Conservation (phyloP, 257 asterid genomes). For the Prunella vulgaris region DNA sequence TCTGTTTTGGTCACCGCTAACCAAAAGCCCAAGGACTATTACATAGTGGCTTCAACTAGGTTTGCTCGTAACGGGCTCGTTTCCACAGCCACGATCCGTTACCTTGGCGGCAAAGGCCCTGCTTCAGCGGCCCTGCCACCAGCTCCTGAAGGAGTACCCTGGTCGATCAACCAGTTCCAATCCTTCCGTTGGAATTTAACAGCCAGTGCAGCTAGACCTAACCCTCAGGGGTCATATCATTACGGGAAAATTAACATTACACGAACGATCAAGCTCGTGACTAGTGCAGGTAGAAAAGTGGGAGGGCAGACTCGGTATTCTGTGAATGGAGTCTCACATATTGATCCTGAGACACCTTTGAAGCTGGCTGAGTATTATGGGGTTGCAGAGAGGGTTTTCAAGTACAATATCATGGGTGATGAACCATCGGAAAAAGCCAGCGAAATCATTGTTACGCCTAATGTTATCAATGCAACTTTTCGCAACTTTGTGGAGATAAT, state of each 20-base stretch:
- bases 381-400: conserved; percentile 36
- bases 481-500: conserved; percentile 52
- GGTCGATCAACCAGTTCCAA: conserved; percentile 60
- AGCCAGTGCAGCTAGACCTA: conserved; percentile 73
- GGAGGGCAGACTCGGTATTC: conserved; percentile 43
- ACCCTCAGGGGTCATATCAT: conserved; percentile 70
- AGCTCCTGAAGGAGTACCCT: conserved; percentile 41
- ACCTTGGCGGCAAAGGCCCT: conserved; percentile 33
- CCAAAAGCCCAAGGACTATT: conserved; percentile 46
- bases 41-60: conserved; percentile 51
- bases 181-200: conserved; percentile 62
- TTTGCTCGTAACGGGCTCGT: conserved; percentile 31
- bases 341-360: conserved; percentile 43
- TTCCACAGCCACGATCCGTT: conserved; percentile 41
- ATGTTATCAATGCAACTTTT: conserved; percentile 47
- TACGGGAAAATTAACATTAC: conserved; percentile 60
- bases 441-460: conserved; percentile 38
- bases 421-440: conserved; percentile 24
- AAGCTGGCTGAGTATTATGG: conserved; percentile 54
- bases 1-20: conserved; percentile 54
- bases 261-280: conserved; percentile 43
- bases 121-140: conserved; percentile 40
- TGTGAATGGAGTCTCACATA: conserved; percentile 55
- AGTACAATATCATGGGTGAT: conserved; percentile 40
- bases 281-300: conserved; percentile 18